These are phyloP conservation scores for Hippophae gyantsensis DNA, from an alignment of 306 rosid species.

Conservation along the genomic window DNA sequence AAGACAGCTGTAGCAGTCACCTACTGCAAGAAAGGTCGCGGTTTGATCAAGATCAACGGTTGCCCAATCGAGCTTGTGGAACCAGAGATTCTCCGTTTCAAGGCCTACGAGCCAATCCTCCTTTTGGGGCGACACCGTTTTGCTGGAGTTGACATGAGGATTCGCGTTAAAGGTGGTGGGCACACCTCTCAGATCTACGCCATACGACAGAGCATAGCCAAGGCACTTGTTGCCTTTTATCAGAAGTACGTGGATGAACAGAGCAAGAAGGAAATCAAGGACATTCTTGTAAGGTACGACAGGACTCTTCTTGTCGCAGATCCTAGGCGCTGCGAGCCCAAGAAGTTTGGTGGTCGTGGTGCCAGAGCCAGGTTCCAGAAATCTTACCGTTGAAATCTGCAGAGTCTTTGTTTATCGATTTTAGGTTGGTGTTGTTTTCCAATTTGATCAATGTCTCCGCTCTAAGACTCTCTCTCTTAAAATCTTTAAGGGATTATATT, in stretches of 20 bases:
- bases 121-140: constrained; percentile 41
- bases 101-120: constrained; percentile 43
- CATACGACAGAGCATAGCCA: constrained; percentile 48
- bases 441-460: neutral
- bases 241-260: constrained; percentile 49
- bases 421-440: neutral
- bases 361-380: constrained; percentile 54
- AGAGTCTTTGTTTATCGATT: neutral
- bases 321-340: constrained; percentile 51
- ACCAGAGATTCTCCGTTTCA: constrained; percentile 48
- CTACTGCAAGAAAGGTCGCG: constrained; percentile 43
- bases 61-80: constrained; percentile 42
- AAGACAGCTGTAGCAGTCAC: constrained; percentile 50
- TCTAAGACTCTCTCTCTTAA: neutral
- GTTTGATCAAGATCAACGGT: constrained; percentile 48
- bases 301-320: constrained; percentile 42
- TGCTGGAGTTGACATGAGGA: constrained; percentile 42
- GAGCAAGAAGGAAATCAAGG: constrained; percentile 47
- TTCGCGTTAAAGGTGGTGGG: constrained; percentile 43
- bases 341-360: constrained; percentile 54
- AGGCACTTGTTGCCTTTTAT: constrained; percentile 43
- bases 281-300: constrained; percentile 36
- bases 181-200: constrained; percentile 54
- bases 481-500: neutral
- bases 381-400: constrained; percentile 34